phyloP scores from a whole-genome alignment of 305 asterid species.

The Rubia tinctorum region DNA sequence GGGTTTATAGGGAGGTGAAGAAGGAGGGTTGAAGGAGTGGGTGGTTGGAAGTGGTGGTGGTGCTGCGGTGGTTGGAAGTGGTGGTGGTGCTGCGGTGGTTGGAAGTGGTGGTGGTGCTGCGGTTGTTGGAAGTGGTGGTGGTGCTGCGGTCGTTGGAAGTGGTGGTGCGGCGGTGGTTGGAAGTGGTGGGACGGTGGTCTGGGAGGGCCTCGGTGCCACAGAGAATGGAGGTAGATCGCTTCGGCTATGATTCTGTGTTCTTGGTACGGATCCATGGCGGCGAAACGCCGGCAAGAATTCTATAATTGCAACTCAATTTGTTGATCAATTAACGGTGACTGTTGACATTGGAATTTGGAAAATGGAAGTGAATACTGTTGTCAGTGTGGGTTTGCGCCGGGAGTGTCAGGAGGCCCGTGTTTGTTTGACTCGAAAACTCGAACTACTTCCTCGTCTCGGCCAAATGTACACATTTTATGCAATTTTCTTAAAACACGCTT shows the following conservation, averaged over 20 bases:
- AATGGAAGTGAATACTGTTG: no score
- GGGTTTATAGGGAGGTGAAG: conserved; percentile 33
- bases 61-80: conserved; percentile 7
- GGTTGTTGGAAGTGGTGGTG: conserved; percentile 10
- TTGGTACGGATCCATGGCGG: conserved; percentile 45
- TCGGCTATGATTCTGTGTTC: conserved; percentile 60
- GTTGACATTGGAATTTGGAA: no score
- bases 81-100: not conserved
- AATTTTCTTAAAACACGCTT: no score
- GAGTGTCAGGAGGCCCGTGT: no score
- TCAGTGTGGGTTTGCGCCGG: no score
- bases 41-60: conserved; percentile 2
- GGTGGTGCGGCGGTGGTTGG: conserved; percentile 6
- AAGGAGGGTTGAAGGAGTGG: conserved; percentile 12
- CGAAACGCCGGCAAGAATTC: not conserved
- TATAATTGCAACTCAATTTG: not conserved
- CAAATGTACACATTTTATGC: no score
- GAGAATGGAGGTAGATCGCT: conserved; percentile 76
- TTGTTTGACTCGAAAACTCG: no score
- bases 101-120: conserved; percentile 10
- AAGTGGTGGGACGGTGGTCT: conserved; percentile 17
- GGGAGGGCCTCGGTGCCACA: conserved; percentile 83
- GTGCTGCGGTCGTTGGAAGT: not conserved
- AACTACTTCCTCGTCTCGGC: no score
- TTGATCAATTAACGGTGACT: not conserved